phyloP scores from a whole-genome alignment of 208 protist genomes.

The Acanthamoeba castellanii region DNA sequence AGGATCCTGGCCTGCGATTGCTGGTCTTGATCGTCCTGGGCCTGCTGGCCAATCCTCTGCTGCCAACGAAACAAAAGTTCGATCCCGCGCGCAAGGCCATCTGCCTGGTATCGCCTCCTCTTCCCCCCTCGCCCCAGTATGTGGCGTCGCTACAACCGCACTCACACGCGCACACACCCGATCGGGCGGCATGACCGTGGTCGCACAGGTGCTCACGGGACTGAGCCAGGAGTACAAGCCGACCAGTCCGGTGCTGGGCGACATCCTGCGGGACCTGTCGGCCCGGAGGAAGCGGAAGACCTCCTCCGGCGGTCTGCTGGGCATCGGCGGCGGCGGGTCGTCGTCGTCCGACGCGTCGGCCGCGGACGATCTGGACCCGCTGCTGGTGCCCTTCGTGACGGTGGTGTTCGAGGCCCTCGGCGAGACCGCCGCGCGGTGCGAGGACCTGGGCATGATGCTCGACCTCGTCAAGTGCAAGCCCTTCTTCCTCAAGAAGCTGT shows the following conservation, averaged over 20 bases:
- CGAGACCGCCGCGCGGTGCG: conserved; percentile 11
- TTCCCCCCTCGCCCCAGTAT: background rate
- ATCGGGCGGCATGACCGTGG: no score
- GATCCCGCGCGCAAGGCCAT: conserved; percentile 33
- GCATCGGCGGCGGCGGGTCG: background rate
- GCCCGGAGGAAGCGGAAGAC: background rate
- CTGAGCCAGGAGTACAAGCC: conserved; percentile 5
- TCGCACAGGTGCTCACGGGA: background rate
- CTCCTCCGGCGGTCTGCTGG: background rate
- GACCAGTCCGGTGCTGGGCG: background rate
- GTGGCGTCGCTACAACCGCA: background rate
- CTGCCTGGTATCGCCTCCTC: background rate
- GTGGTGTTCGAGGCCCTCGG: conserved; percentile 22
- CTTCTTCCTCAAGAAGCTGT: conserved; percentile 22
- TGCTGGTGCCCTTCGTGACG: conserved; percentile 25
- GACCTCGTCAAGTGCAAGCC: conserved; percentile 61
- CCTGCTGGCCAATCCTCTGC: conserved; percentile 9
- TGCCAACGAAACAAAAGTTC: conserved; percentile 38
- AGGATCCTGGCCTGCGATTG: conserved; percentile 44
- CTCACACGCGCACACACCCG: no score
- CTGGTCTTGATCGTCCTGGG: conserved; percentile 39
- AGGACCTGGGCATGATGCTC: conserved; percentile 1
- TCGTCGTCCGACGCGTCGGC: background rate
- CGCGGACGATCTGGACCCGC: background rate
- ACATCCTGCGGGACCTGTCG: conserved; percentile 3